Base-by-base conservation (phyloP, 164 flowering plant species). In the Litsea cubeba region DNA sequence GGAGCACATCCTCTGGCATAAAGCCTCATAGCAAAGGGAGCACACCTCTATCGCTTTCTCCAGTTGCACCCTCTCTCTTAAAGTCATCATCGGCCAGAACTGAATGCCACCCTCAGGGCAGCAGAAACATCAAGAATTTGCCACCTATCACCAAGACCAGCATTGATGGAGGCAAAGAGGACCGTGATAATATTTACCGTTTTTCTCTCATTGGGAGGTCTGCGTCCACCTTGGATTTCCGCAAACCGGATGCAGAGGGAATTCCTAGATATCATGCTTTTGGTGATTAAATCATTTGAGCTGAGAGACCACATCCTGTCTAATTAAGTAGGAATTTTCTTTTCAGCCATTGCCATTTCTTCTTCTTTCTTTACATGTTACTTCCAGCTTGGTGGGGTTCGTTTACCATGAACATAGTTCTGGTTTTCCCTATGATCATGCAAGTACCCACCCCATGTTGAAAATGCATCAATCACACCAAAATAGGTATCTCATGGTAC, bases 81-180 rank as follows among this genome's bases (percentile, higher is more conserved):
- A 73, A 78, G 71, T 71, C 72, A 51, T 68, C 84, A 23, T 70
- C 84, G 12, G 66, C 83, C 11, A 79, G 63, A 68, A 87, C 90
- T n/a, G 90, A 86, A 22, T 84, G 75, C 28, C 90, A 89, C 78
- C 96, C 87, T 8, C 84, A 80, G 77, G 93, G 84, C 22, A 51
- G 71, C 46, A 87, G 80, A 77, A 89, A 91, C 81, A 84, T 88
- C 46, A 79, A 84, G 83, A 87, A 88, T 71, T 72, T 74, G 24
- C 87, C 90, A 3, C 84, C 83, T 30, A 81, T 84, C 54, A 81
- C 87, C 46, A 81, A 79, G 24, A 77, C 81, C 40, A 87, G 82
- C 64, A 78, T 77, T 2, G 69, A 73, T 50, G 79, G 79, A 66
- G 82, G 68, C 74, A 76, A 76, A 6, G 82, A 81, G 65, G 87